Base-by-base conservation (phyloP, 1,284 basidiomycete species). In the Trametes versicolor region DNA sequence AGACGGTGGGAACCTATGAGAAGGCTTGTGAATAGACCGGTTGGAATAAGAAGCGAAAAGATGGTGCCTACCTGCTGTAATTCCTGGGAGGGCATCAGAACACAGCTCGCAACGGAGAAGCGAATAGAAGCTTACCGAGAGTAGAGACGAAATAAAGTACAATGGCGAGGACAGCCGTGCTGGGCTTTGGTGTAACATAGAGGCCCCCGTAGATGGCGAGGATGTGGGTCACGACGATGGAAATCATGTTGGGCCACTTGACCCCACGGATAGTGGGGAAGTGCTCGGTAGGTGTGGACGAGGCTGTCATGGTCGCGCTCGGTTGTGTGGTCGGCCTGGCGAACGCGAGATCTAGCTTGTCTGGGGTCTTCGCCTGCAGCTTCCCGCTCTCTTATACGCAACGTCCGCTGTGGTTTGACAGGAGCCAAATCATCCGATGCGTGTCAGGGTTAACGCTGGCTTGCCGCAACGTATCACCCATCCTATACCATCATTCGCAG, bases 1-100 rank as follows among this genome's bases (percentile, higher is more conserved):
- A 97, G 85, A 65, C 96, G 89, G 75, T 98, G 96, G 79, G 97
- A 98, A 15, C 96, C 96, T 17, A 89, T 87, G 7, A 15, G 29
- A 5, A 36, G 21, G 13, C n/a, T 25, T 12, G 43, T 43, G 6
- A 32, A 27, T n/a, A 58, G 29, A 5, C 21, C 36, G 8, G 15
- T 3, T 45, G 19, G 8, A n/a, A n/a, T 45, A 6, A n/a, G 19
- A 21, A 8, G 19, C 17, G 8, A 25, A 13, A 19, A 12, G n/a
- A 23, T 54, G 23, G 29, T 32, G 29, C 8, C 6, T 36, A 58
- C 56, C 57, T 34, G 58, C 58, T 25, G 58, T 60, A 7, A 60
- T 51, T n/a, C 58, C 58, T 60, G 8, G 2, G 23, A 21, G 29
- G 21, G 9, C 7, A 12, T 60, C 13, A 53, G 41, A 19, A 27